phyloP scores from a whole-genome alignment of 108 stramenopile genomes.

The Aureococcus anophagefferens region DNA sequence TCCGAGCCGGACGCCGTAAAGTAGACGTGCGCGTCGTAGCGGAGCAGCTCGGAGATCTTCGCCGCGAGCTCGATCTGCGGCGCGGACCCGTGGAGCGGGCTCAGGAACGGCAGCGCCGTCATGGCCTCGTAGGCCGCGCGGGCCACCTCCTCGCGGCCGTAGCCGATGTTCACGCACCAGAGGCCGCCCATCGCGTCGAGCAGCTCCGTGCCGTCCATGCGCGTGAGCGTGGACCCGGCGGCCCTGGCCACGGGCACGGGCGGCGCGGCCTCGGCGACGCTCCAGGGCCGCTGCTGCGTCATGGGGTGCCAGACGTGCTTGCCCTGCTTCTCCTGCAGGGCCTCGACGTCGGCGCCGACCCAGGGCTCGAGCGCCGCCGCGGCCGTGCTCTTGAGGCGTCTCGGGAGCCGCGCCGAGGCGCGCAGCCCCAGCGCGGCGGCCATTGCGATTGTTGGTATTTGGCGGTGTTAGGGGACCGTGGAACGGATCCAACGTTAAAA shows the following conservation, averaged over 20 bases:
- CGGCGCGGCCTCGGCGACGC: not conserved
- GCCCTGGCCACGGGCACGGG: too few species aligned
- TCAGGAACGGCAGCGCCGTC: not conserved
- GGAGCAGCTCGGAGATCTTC: not conserved
- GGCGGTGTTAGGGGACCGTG: too few species aligned
- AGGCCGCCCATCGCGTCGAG: not conserved
- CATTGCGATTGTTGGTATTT: too few species aligned
- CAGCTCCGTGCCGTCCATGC: too few species aligned
- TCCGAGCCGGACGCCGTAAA: conserved; percentile 42
- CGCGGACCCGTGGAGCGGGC: not conserved
- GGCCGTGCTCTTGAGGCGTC: too few species aligned
- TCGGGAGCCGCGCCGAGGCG: too few species aligned
- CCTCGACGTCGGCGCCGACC: too few species aligned
- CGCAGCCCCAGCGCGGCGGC: too few species aligned
- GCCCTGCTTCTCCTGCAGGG: not conserved
- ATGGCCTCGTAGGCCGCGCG: not conserved
- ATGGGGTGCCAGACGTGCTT: not conserved
- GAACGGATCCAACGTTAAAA: too few species aligned
- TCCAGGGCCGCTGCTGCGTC: not conserved
- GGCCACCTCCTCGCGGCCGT: not conserved
- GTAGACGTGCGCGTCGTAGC: not conserved
- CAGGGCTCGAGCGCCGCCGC: too few species aligned
- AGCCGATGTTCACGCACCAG: not conserved
- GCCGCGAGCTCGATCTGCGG: not conserved
- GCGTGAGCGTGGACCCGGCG: too few species aligned